Conservation (phyloP, 805 yeast genomes). For the Metschnikowia koreensis region DNA sequence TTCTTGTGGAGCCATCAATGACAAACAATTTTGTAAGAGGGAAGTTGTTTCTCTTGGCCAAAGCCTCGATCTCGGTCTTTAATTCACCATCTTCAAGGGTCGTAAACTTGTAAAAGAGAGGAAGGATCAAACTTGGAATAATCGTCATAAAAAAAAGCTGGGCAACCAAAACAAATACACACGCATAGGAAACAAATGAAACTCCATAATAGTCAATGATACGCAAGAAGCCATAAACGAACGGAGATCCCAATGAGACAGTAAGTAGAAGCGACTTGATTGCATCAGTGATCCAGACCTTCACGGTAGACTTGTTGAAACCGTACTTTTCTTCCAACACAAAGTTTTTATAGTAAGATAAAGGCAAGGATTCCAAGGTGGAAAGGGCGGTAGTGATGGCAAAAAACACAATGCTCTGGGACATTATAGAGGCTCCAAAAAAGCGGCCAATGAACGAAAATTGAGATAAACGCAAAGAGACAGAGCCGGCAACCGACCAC, state of each 20-base stretch:
- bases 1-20: conserved; percentile 95
- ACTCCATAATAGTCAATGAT: conserved; percentile 80
- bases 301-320: conserved; percentile 79
- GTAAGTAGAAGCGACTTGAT: conserved; percentile 58
- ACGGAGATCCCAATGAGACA: conserved; percentile 64
- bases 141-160: conserved; percentile 75
- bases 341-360: conserved; percentile 73
- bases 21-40: conserved; percentile 85
- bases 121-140: conserved; percentile 84
- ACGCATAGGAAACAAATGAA: conserved; percentile 75
- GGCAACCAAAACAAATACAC: conserved; percentile 65
- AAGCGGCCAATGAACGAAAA: conserved; percentile 31
- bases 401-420: conserved; percentile 67
- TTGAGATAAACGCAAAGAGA: conserved; percentile 54
- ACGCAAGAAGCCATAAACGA: conserved; percentile 72
- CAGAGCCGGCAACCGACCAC: conserved; percentile 51
- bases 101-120: conserved; percentile 85
- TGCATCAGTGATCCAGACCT: conserved; percentile 70
- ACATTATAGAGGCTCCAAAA: conserved; percentile 53
- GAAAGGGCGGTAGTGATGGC: conserved; percentile 52
- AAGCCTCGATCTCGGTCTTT: conserved; percentile 72
- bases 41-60: conserved; percentile 74
- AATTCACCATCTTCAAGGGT: conserved; percentile 90
- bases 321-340: conserved; percentile 91
- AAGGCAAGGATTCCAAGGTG: conserved; percentile 60